phyloP scores from a whole-genome alignment of 1,284 basidiomycete genomes.

The Ceratobasidium sp. region DNA sequence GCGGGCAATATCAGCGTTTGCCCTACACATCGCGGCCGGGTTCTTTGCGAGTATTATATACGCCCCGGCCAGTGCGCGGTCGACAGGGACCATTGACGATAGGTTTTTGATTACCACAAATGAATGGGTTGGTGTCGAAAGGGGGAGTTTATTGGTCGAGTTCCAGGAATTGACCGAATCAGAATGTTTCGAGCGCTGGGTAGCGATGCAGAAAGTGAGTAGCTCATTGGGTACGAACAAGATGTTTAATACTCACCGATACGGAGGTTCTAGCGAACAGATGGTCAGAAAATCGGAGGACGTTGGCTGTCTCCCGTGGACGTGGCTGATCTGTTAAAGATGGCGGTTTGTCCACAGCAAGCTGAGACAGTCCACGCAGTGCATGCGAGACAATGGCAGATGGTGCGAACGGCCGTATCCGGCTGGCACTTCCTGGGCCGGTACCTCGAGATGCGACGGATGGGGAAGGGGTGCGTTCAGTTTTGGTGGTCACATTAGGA shows the following conservation, averaged over 20 bases:
- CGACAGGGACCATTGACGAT: slow-evolving; percentile 30
- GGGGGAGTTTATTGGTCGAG: slow-evolving; percentile 41
- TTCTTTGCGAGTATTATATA: slow-evolving; percentile 44
- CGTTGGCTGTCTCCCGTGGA: slow-evolving; percentile 9
- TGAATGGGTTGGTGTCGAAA: slow-evolving; percentile 33
- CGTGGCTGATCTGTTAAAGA: slow-evolving; percentile 40
- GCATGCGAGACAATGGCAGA: slow-evolving; percentile 49
- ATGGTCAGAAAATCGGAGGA: slow-evolving; percentile 46
- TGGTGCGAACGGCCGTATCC: slow-evolving; percentile 45
- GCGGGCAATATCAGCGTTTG: slow-evolving; percentile 45
- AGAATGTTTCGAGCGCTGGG: slow-evolving; percentile 40
- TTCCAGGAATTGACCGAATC: slow-evolving; percentile 43
- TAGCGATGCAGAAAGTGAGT: not conserved
- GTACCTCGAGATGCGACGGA: slow-evolving; percentile 47
- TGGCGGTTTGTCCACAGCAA: slow-evolving; percentile 47
- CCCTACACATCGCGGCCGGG: slow-evolving; percentile 45
- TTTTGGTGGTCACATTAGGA: slow-evolving; percentile 1
- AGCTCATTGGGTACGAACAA: not conserved
- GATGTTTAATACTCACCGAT: slow-evolving; percentile 33
- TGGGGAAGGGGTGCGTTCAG: slow-evolving; percentile 44
- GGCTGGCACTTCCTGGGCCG: slow-evolving; percentile 35
- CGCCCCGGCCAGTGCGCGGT: slow-evolving; percentile 38
- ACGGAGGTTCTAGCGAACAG: slow-evolving; percentile 46
- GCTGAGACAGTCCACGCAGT: slow-evolving; percentile 47
- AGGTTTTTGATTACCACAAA: slow-evolving; percentile 47